Conservation (phyloP, 768 basidiomycete genomes). For the Rossbeevera mucosa region DNA sequence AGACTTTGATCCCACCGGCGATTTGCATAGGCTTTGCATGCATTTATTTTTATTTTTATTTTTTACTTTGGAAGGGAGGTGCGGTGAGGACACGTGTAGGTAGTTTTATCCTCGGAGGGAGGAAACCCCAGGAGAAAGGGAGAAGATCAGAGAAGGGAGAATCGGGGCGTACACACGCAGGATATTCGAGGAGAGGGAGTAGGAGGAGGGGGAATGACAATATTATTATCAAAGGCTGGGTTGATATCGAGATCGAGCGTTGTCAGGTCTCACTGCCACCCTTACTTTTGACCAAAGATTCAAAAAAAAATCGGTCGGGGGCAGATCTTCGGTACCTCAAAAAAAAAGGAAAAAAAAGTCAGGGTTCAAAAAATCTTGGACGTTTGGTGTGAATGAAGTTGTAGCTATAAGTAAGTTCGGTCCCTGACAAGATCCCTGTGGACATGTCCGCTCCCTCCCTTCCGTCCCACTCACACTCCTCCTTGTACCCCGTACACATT, state of each 20-base stretch:
- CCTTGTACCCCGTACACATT: conserved; percentile 21
- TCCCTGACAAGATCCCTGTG: background rate
- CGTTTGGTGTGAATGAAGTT: conserved; percentile 24
- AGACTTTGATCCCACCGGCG: background rate
- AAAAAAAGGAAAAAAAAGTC: background rate
- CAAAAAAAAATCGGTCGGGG: background rate
- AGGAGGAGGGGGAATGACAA: background rate
- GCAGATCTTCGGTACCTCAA: background rate
- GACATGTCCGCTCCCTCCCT: conserved; percentile 32
- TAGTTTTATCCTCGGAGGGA: conserved; percentile 7
- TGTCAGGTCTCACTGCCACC: conserved; percentile 1
- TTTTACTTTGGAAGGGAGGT: background rate
- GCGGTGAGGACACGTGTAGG: conserved; percentile 4
- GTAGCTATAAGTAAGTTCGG: conserved; percentile 17
- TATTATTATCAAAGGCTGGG: background rate
- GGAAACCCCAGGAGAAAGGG: background rate
- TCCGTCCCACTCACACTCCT: conserved; percentile 27
- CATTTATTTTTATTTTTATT: no score
- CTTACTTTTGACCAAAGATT: background rate
- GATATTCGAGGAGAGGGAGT: background rate
- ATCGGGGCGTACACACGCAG: background rate
- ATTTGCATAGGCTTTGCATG: background rate
- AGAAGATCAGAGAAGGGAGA: background rate
- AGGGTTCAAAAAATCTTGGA: conserved; percentile 15
- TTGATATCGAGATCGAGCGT: background rate